These are phyloP conservation scores for Penicillium sclerotigenum DNA, from an alignment of 2,329 filamentous ascomycete species.

Conservation along the genomic window DNA sequence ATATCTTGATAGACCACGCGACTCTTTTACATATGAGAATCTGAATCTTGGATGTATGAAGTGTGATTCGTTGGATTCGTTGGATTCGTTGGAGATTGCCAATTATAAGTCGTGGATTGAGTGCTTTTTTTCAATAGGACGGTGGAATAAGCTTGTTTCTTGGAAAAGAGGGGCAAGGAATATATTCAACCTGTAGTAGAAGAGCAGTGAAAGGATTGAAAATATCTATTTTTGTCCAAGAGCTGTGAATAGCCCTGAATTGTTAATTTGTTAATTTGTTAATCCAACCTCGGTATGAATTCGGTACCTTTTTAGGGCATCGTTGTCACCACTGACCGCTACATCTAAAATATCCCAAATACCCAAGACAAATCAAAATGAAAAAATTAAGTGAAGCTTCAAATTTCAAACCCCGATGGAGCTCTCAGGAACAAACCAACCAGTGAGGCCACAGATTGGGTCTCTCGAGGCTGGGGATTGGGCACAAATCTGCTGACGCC, in stretches of 20 bases:
- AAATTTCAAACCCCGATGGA: conserved; percentile 4
- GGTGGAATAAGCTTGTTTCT: not conserved
- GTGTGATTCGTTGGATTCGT: not conserved
- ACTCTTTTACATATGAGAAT: not conserved
- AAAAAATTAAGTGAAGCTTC: conserved; percentile 23
- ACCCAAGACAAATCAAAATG: not conserved
- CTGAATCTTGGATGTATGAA: not conserved
- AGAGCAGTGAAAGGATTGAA: not conserved
- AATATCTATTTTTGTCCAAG: not conserved
- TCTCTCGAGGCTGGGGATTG: conserved; percentile 24
- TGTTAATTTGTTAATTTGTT: too few relatives aligned
- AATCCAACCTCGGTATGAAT: not conserved
- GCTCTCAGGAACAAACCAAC: conserved; percentile 8
- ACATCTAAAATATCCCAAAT: not conserved
- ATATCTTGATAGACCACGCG: not conserved
- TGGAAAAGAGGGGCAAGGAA: not conserved
- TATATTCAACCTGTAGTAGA: not conserved
- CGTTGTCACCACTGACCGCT: conserved; percentile 11
- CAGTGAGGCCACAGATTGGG: conserved; percentile 24
- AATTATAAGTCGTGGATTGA: not conserved
- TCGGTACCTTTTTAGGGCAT: not conserved
- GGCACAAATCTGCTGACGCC: conserved; percentile 17
- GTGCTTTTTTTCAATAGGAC: not conserved
- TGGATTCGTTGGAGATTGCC: too few relatives aligned
- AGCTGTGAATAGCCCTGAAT: too few relatives aligned